Base-by-base conservation (phyloP, 176 grass and related monocot species). In the Microstegium vimineum region DNA sequence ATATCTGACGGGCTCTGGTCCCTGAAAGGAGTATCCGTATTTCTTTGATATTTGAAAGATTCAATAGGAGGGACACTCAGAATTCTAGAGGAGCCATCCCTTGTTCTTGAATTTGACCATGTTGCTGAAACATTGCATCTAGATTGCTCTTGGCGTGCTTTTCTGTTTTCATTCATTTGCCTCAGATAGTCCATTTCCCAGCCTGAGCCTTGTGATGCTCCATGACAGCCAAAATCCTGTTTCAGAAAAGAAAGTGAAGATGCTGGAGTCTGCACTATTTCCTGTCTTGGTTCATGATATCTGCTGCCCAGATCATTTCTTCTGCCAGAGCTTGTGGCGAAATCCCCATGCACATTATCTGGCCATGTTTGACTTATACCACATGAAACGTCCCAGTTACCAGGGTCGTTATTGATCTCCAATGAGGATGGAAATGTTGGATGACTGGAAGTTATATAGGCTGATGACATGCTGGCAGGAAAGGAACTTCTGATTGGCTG, bases 401-500 rank as follows among this genome's bases (percentile, higher is more conserved):
- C 84, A 46, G 33, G 74, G 41, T 86, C 82, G 35, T 82, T 79
- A 69, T 82, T 84, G 62, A 98, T 89, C 84, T 91, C 90, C 31
- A 79, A 54, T 69, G 89, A 77, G 7, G 84, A 75, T 87, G 93
- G 92, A 74, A 95, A 98, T 46, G 69, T 78, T 76, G 35, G 83
- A 86, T 88, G 77, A 43, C 79, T 75, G 56, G 82, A 75, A 76
- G n/a, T 80, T 66, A 23, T 65, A 7, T 56, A 32, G 37, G 80
- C 76, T 77, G 82, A 82, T 78, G 81, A 62, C 71, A 37, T 74
- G 57, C 43, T 88, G 31, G 63, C 34, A 14, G 73, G 34, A 69
- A 83, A 71, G 46, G 76, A 41, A 42, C 46, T 84, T 75, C 73
- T 79, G 17, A 40, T 78, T 80, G 75, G 38, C 51, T 80, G 75